Evolutionary conservation across 169 alveolate species (phyloP), one percentile per base, ranked within the genome.

Genomic region (Plasmodium billcollinsi): DNA sequence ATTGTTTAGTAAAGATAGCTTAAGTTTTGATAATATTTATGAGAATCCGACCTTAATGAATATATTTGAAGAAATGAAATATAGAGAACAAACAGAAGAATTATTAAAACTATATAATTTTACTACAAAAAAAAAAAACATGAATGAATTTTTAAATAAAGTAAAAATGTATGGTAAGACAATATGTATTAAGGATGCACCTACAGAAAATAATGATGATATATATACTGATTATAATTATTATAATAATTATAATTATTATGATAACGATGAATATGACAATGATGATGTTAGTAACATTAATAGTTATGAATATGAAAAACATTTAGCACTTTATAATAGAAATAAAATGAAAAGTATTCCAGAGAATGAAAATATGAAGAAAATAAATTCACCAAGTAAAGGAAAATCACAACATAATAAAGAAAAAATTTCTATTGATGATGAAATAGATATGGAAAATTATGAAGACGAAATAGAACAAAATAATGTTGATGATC

Each of bases 401-500:
- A 50, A 20, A 33, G 88, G 20, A n/a, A 49, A 73, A 18, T 73
- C 49, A 50, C 69, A 62, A 49, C 18, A 49, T 14, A 56, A 76
- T 49, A 47, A 21, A 26, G 70, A 61, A 20, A 20, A 3, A 24
- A 39, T 58, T 33, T 73, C 39, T 50, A 52, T 24, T 15, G 29
- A 11, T 71, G 29, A 45, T 15, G 39, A 67, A 59, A 65, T 20
- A 14, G 18, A 39, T 11, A 15, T 45, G 26, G 72, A 67, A 52
- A 78, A 59, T 20, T 33, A 59, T 74, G 74, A 74, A 45, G 89
- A 78, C 15, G 76, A 78, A 65, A 4, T 9, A 4, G 65, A 21
- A 21, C 49, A 71, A 9, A 71, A 18, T 8, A 67, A 4, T 43
- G 29, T 8, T 62, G 71, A 11, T 71, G 29, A 45, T 15, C 52